Evolutionary conservation across 2,329 filamentous ascomycete species (phyloP).

Genomic region (Arthrobotrys sphaeroides): DNA sequence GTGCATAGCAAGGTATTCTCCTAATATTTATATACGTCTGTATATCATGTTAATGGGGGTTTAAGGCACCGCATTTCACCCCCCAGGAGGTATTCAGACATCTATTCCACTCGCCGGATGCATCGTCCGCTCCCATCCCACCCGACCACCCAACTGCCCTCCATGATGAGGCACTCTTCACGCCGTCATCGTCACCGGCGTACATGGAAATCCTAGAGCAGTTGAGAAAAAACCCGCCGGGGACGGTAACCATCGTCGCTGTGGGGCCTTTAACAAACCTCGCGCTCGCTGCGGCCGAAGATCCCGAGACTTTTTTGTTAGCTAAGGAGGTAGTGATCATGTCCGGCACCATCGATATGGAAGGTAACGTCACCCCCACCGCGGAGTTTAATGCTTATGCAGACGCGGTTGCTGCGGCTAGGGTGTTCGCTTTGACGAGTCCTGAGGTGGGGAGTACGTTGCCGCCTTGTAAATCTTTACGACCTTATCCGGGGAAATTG

Average conservation of each 20-base stretch:
- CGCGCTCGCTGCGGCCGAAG: conserved; percentile 84
- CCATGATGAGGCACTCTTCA: conserved; percentile 69
- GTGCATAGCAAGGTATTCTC: conserved; percentile 69
- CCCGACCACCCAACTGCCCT: conserved; percentile 58
- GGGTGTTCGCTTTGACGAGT: conserved; percentile 80
- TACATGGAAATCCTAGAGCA: conserved; percentile 90
- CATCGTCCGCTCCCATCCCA: conserved; percentile 64
- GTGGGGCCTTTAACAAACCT: conserved; percentile 94
- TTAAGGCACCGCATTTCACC: conserved; percentile 73
- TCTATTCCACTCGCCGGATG: conserved; percentile 67
- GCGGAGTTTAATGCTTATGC: conserved; percentile 97
- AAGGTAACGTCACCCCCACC: conserved; percentile 84
- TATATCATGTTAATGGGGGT: too few species aligned
- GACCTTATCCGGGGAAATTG: conserved; percentile 72
- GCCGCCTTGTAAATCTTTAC: conserved; percentile 71
- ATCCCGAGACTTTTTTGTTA: conserved; percentile 86
- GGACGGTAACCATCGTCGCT: conserved; percentile 88
- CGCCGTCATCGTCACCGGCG: conserved; percentile 75
- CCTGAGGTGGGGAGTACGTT: conserved; percentile 79
- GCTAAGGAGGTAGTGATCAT: conserved; percentile 94
- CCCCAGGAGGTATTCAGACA: conserved; percentile 75
- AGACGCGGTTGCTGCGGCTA: conserved; percentile 79
- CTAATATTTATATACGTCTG: too few species aligned
- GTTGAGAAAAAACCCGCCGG: conserved; percentile 79
- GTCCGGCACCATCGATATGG: conserved; percentile 82